Evolutionary conservation across 345 rosid species (phyloP), one percentile per base, ranked within the genome.

Genomic region (Carallia pectinifolia): DNA sequence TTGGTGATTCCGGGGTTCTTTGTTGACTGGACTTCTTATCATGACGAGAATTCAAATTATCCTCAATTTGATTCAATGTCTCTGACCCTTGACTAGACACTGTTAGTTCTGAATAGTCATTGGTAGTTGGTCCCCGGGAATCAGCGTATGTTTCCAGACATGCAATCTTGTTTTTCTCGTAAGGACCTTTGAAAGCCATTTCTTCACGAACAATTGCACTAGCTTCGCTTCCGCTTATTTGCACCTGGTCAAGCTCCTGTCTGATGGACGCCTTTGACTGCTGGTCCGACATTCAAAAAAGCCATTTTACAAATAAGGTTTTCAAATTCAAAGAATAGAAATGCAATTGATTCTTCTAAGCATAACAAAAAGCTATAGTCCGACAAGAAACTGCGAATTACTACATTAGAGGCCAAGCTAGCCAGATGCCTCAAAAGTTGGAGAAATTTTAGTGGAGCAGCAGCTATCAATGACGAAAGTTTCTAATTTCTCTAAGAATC

Each of bases 221-320:
- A 62, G 62, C 71, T 67, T 74, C 65, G 3, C 15, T 8, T 4
- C 71, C 58, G 38, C 61, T 18, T 50, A 54, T 58, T 65, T 70
- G 78, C 47, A 77, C 65, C 65, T 62, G 65, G 53, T 64, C 74
- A 7, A 66, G 40, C 69, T 77, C 84, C 64, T 55, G 73, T 53
- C 23, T 56, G 39, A 34, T 39, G 65, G 65, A 67, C 56, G 31
- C 48, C 64, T 47, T 66, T 40, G 85, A 58, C 47, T 76, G 70
- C 54, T 75, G 30, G 9, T 68, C 68, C 66, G 50, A 58, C 92
- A 82, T 79, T 70, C 70, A 64, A 27, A 53, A 1, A 71, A 54
- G 72, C 53, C 48, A 65, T 44, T 18, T 12, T 62, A 80, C 27
- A 72, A 68, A 55, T 1, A 27, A 55, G 8, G 40, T 18, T 34